These are phyloP conservation scores for Crotalaria pallida DNA, from an alignment of 306 rosid genomes.

Conservation along the genomic window DNA sequence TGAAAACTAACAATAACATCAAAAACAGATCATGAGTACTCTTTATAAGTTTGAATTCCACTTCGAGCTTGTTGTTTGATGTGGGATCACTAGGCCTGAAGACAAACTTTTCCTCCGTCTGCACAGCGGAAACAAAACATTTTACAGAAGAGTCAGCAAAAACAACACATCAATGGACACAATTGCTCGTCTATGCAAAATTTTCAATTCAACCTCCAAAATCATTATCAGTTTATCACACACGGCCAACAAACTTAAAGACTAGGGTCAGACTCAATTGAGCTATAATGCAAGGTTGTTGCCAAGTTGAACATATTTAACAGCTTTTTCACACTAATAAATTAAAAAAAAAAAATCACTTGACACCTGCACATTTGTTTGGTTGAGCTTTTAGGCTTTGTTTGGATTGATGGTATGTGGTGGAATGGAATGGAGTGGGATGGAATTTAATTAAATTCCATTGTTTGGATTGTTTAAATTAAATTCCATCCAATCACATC, in stretches of 20 bases:
- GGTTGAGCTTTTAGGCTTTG: too few species aligned
- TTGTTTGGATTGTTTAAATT: too few species aligned
- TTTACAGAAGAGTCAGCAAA: not conserved
- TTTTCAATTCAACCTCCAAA: not conserved
- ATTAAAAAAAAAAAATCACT: too few species aligned
- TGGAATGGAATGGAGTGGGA: too few species aligned
- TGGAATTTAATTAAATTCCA: too few species aligned
- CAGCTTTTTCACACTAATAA: not conserved
- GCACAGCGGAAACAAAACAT: constrained; percentile 12
- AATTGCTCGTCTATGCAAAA: not conserved
- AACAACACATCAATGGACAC: not conserved
- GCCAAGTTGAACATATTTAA: not conserved
- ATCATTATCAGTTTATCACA: not conserved
- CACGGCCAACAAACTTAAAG: not conserved
- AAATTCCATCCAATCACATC: too few species aligned
- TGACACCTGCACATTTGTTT: too few species aligned
- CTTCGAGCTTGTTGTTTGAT: constrained; percentile 53
- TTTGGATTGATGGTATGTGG: too few species aligned
- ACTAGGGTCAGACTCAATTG: not conserved
- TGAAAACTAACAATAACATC: constrained; percentile 1
- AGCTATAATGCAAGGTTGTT: not conserved
- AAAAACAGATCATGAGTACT: constrained; percentile 32
- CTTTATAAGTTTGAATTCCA: constrained; percentile 49
- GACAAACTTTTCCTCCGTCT: constrained; percentile 52
- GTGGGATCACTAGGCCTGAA: constrained; percentile 76